Conservation (phyloP, 1,139 yeast genomes). For the Candida labiduridarum region DNA sequence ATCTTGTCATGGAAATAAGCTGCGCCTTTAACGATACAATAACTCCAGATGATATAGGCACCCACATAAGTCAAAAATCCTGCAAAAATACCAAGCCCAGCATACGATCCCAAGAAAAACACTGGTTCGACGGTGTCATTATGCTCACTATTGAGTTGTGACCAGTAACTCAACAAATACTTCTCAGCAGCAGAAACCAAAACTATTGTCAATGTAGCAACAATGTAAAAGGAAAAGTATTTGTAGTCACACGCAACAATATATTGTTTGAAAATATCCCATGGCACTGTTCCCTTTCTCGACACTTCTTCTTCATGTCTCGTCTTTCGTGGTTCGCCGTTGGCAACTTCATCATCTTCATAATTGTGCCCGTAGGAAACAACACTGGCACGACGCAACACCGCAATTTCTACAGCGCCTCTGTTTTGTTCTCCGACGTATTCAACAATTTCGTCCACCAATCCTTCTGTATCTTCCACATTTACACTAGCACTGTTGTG, state of each 20-base stretch:
- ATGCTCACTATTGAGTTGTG: slow-evolving; percentile 31
- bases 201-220: slow-evolving; percentile 22
- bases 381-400: slow-evolving; percentile 23
- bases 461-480: slow-evolving; percentile 20
- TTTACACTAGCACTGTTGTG: slow-evolving; percentile 28
- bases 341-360: slow-evolving; percentile 19
- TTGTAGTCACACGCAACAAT: slow-evolving; percentile 38
- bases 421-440: slow-evolving; percentile 29
- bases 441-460: slow-evolving; percentile 18
- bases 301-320: slow-evolving; percentile 33
- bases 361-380: slow-evolving; percentile 26
- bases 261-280: slow-evolving; percentile 34
- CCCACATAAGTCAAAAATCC: slow-evolving; percentile 30
- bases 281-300: slow-evolving; percentile 35
- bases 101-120: slow-evolving; percentile 29
- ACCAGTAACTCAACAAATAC: slow-evolving; percentile 41
- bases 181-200: slow-evolving; percentile 29
- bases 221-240: slow-evolving; percentile 28
- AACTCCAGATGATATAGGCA: slow-evolving; percentile 35
- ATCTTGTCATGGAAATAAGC: slow-evolving; percentile 38
- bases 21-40: slow-evolving; percentile 36
- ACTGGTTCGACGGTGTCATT: slow-evolving; percentile 25
- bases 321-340: slow-evolving; percentile 23
- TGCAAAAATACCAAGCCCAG: slow-evolving; percentile 29
- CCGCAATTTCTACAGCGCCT: slow-evolving; percentile 13